These are phyloP conservation scores for Geosmithia flava DNA, from an alignment of 2,329 filamentous ascomycete species.

Conservation along the genomic window DNA sequence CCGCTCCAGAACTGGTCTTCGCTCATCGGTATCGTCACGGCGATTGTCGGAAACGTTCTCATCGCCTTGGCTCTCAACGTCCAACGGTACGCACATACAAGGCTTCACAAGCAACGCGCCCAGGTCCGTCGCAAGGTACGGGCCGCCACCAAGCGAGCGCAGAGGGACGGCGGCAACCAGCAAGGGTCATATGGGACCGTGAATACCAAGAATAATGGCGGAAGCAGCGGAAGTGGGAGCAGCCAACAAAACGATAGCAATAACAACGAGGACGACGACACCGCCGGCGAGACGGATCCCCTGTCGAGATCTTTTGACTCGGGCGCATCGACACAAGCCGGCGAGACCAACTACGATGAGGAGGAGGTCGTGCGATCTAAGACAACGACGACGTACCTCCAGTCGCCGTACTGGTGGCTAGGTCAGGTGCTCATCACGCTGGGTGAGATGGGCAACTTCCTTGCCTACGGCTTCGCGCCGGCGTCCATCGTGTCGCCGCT, in stretches of 20 bases:
- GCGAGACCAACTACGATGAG: constrained; percentile 10
- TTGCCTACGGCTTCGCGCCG: constrained; percentile 94
- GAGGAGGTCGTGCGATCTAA: constrained; percentile 19
- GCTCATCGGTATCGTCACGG: constrained; percentile 86
- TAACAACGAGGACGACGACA: constrained; percentile 6
- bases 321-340: constrained; percentile 7
- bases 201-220: constrained; percentile 9
- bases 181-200: constrained; percentile 21
- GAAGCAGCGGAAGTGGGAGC: constrained; percentile 5
- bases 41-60: constrained; percentile 83
- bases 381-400: constrained; percentile 60
- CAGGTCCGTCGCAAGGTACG: constrained; percentile 42
- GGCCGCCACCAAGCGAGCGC: constrained; percentile 35
- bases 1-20: constrained; percentile 70
- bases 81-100: constrained; percentile 88
- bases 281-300: constrained; percentile 32
- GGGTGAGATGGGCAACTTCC: constrained; percentile 90
- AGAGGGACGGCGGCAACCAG: constrained; percentile 8
- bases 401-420: constrained; percentile 91
- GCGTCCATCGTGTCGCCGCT: constrained; percentile 95
- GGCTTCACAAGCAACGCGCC: constrained; percentile 59
- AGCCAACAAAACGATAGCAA: constrained; percentile 14
- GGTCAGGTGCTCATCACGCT: constrained; percentile 87
- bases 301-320: constrained; percentile 39
- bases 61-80: constrained; percentile 95